Evolutionary conservation across 2,329 filamentous ascomycete species (phyloP).

Genomic region (Mollisia scopiformis): DNA sequence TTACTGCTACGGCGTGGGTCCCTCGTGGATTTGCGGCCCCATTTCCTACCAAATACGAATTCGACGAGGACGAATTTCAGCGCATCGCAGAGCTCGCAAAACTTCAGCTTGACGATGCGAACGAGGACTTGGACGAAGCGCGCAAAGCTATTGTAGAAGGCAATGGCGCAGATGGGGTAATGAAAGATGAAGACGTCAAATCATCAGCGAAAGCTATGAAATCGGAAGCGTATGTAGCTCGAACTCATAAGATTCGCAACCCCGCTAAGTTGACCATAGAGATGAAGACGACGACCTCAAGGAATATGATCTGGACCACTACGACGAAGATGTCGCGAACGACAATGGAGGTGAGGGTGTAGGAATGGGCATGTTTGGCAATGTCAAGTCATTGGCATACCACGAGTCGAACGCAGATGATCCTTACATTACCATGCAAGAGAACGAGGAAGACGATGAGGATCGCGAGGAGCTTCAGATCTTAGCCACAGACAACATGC

Average conservation of each 20-base stretch:
- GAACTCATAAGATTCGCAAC: background rate
- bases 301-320: constrained; percentile 95
- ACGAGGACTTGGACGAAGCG: constrained; percentile 75
- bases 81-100: constrained; percentile 61
- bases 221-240: constrained; percentile 43
- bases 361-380: constrained; percentile 90
- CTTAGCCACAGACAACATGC: constrained; percentile 86
- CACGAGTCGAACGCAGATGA: constrained; percentile 94
- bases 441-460: constrained; percentile 67
- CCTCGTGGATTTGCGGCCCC: constrained; percentile 60
- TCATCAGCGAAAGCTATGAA: constrained; percentile 34
- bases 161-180: constrained; percentile 36
- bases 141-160: constrained; percentile 38
- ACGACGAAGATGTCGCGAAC: constrained; percentile 79
- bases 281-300: constrained; percentile 82
- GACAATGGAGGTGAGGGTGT: constrained; percentile 65
- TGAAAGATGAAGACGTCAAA: constrained; percentile 40
- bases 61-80: constrained; percentile 60
- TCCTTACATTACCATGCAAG: constrained; percentile 90
- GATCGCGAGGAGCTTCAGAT: constrained; percentile 95
- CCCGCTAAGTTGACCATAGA: constrained; percentile 30
- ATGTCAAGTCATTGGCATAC: constrained; percentile 90
- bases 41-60: constrained; percentile 59
- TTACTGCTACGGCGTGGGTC: constrained; percentile 61
- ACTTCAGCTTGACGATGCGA: constrained; percentile 80